Evolutionary conservation across 108 stramenopile species (phyloP).

Genomic region (Nitzschia sp.): DNA sequence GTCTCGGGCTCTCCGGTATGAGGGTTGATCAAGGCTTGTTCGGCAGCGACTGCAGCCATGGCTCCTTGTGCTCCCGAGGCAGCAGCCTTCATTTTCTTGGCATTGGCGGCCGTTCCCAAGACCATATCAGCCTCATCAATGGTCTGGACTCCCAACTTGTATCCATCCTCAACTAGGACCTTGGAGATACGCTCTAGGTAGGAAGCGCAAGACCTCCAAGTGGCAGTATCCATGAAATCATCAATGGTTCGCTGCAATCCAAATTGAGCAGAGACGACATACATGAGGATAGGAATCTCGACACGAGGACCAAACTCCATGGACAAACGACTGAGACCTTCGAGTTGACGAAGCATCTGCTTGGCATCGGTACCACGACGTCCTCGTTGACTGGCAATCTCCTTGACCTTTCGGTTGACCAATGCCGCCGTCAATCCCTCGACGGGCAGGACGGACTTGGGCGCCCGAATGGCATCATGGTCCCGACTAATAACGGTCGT

Average conservation of each 20-base stretch:
- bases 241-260: slow-evolving; percentile 92
- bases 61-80: slow-evolving; percentile 65
- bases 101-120: slow-evolving; percentile 28
- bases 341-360: slow-evolving; percentile 78
- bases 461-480: slow-evolving; percentile 42
- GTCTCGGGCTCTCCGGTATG: slow-evolving; percentile 81
- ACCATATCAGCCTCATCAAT: slow-evolving; percentile 65
- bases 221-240: slow-evolving; percentile 93
- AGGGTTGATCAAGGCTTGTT: slow-evolving; percentile 80
- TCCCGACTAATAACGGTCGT: slow-evolving; percentile 35
- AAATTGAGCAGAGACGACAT: slow-evolving; percentile 91
- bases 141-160: slow-evolving; percentile 61
- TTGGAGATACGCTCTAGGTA: slow-evolving; percentile 75
- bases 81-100: slow-evolving; percentile 65
- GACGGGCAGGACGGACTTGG: slow-evolving; percentile 61
- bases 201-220: slow-evolving; percentile 87
- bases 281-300: slow-evolving; percentile 94
- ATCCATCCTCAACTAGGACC: slow-evolving; percentile 77
- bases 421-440: slow-evolving; percentile 69
- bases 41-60: slow-evolving; percentile 71
- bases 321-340: slow-evolving; percentile 77
- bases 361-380: slow-evolving; percentile 83
- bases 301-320: slow-evolving; percentile 84
- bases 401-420: slow-evolving; percentile 76
- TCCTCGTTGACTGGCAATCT: slow-evolving; percentile 86